Base-by-base conservation (phyloP, 345 rosid genomes). In the Gossypioides kirkii region DNA sequence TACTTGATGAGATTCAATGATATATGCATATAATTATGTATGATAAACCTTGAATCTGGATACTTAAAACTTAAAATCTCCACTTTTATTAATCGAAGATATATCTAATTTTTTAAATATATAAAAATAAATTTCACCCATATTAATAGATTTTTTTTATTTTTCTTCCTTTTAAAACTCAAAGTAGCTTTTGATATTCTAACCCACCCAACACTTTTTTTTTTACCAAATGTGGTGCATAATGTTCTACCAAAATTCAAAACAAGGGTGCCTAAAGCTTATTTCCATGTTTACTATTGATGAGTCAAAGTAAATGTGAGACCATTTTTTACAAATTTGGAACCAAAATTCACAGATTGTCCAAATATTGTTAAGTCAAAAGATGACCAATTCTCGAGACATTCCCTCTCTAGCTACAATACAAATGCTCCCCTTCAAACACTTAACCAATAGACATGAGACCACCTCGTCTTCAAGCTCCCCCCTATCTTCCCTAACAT, bases 371-470 rank as follows among this genome's bases (percentile, higher is more conserved):
- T 8, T 6, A 3, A 71, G 61, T 66, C 20, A 47, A 18, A 23
- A 38, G 18, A 32, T 18, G 78, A 63, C 63, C 55, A 61, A 55
- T 70, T 66, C 69, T 61, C 28, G 10, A 53, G 22, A 69, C 72
- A 79, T 52, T 76, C 79, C n/a, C 64, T 45, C 72, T 61, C 65
- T 13, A 36, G 50, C 53, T 14, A 18, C 52, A 53, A 20, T 74
- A 70, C 65, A 77, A 79, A 79, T 52, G 20, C 61, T 60, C 72
- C 53, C 49, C 53, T 69, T 32, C 64, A 22, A 62, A 67, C 75
- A 52, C 59, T 69, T 26, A 46, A 25, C 42, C 73, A 42, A 45
- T n/a, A 13, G 45, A 11, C 73, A 55, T 23, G 42, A 55, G 45
- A 56, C 20, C 61, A 49, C 18, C 60, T 13, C 69, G 28, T 7